Evolutionary conservation across 2,329 filamentous ascomycete genomes (phyloP).

Genomic region (Sarocladium kiliense): DNA sequence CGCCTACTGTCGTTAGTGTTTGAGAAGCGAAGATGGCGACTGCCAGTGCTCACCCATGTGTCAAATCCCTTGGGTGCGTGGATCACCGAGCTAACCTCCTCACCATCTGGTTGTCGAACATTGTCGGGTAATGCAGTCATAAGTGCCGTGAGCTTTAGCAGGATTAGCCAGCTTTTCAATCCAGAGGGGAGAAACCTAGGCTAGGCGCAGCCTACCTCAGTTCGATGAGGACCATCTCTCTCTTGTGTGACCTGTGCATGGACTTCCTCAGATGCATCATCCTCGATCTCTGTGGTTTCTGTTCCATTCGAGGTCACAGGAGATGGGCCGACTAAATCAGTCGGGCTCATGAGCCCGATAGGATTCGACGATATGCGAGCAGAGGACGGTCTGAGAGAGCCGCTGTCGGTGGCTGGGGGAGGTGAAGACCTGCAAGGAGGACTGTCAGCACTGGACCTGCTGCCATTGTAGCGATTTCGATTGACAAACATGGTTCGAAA

Average conservation of each 20-base stretch:
- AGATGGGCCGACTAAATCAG: conserved; percentile 71
- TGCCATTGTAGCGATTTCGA: neutral
- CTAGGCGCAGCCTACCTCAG: conserved; percentile 21
- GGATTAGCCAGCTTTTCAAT: neutral
- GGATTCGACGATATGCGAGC: conserved; percentile 42
- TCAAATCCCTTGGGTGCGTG: conserved; percentile 82
- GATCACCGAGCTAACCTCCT: conserved; percentile 85
- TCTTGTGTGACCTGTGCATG: conserved; percentile 22
- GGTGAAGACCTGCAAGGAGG: conserved; percentile 27
- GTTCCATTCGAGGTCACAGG: conserved; percentile 84
- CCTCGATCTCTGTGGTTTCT: conserved; percentile 78
- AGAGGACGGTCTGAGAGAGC: conserved; percentile 47
- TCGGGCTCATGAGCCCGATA: conserved; percentile 56
- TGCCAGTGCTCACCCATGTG: conserved; percentile 78
- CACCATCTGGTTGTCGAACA: conserved; percentile 55
- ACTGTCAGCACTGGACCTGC: neutral
- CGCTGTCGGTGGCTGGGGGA: conserved; percentile 33
- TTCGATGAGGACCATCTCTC: conserved; percentile 17
- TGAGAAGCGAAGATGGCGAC: too few relatives aligned
- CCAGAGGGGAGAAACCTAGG: conserved; percentile 8
- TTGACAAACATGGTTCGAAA: conserved; percentile 47
- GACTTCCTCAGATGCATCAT: conserved; percentile 62
- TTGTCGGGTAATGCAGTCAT: conserved; percentile 53
- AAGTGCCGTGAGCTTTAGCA: conserved; percentile 20
- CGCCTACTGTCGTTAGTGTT: neutral